Evolutionary conservation across 306 rosid genomes (phyloP).

Genomic region (Cicer bijugum): DNA sequence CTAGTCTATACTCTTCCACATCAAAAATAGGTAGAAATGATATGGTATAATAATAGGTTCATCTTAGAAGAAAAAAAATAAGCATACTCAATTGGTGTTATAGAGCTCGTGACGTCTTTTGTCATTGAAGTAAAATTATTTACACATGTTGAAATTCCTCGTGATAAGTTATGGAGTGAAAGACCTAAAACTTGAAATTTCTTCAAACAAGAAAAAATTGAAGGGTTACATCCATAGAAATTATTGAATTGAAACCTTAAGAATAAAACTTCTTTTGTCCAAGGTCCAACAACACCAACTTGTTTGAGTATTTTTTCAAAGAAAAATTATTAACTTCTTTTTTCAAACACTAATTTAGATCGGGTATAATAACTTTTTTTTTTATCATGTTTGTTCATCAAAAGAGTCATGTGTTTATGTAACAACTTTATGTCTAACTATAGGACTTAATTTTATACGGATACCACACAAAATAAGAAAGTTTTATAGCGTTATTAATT

Average conservation of each 20-base stretch:
- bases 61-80: neutral
- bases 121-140: neutral
- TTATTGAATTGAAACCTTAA: neutral
- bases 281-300: neutral
- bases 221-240: neutral
- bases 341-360: too few species aligned
- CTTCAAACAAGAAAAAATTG: neutral
- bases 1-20: neutral
- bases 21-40: neutral
- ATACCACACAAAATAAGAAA: too few species aligned
- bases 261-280: neutral
- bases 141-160: neutral
- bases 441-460: too few species aligned
- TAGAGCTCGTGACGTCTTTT: neutral
- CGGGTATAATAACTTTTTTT: too few species aligned
- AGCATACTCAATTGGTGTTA: neutral
- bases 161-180: neutral
- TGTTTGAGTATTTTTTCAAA: too few species aligned
- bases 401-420: too few species aligned
- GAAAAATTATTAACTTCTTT: too few species aligned
- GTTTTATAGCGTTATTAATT: too few species aligned
- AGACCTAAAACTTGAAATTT: neutral
- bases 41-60: accelerated
- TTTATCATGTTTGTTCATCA: too few species aligned
- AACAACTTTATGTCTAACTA: too few species aligned